Evolutionary conservation across 179 eudicot species (phyloP), one percentile per base, ranked within the genome.

Genomic region (Silene noctiflora): DNA sequence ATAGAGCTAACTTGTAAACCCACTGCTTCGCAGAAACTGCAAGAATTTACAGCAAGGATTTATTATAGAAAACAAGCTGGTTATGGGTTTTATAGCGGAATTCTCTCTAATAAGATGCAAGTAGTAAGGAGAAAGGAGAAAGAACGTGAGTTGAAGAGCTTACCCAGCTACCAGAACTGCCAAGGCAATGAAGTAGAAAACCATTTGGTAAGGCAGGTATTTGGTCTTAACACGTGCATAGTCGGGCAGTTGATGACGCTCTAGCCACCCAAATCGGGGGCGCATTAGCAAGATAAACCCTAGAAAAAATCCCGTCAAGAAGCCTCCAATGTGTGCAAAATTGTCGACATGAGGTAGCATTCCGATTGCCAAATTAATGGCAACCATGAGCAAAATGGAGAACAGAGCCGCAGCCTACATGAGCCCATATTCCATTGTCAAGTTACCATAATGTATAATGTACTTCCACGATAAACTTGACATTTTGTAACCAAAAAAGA

Each of bases 301-400:
- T 35, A 91, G 88, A 42, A 93, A 87, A 60, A 93, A 88, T 67
- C 98, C 98, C 11, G 88, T 76, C 39, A 86, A 8, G 77, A 93
- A 91, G 14, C 97, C 97, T 79, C 97, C 97, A 67, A 93, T 87
- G 76, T 91, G 97, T 46, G 96, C 96, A 72, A 89, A 92, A 79
- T 92, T 92, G 85, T 92, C 97, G 21, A 92, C 93, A 19, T 78
- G 89, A 24, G 97, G 97, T 63, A 92, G 89, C 75, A 92, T 82
- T 67, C 96, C 96, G 44, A 93, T 84, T 0, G 89, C 97, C 77
- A 91, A 77, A 85, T 93, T 91, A 19, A 93, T 83, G 21, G 80
- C 86, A 17, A 93, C 86, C 77, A 93, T 87, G 74, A 89, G 33
- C 63, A 93, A 35, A 29, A 93, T 91, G 11, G 92, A 87, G 65